Evolutionary conservation across 2,329 filamentous ascomycete genomes (phyloP).

Genomic region (Penicillium sumatraense): DNA sequence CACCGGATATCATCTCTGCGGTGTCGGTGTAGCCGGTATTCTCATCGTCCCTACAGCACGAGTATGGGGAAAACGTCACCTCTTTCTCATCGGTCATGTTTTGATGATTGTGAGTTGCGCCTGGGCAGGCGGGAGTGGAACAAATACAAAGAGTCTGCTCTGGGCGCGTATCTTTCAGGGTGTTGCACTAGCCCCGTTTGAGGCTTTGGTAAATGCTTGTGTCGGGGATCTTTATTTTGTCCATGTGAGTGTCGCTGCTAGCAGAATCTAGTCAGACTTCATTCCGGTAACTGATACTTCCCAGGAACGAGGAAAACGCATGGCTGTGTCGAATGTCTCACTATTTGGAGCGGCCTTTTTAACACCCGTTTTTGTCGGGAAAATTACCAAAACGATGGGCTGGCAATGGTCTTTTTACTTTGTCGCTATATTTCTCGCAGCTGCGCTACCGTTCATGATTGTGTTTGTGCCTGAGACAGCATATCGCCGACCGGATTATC

Average conservation of each 20-base stretch:
- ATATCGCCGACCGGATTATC: conserved; percentile 66
- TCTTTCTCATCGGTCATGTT: conserved; percentile 77
- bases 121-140: conserved; percentile 75
- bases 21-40: conserved; percentile 78
- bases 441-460: conserved; percentile 71
- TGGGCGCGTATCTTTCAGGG: conserved; percentile 85
- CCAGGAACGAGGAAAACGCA: conserved; percentile 76
- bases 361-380: conserved; percentile 88
- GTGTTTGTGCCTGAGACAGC: conserved; percentile 86
- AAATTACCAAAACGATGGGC: conserved; percentile 75
- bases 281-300: neutral
- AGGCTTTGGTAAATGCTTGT: conserved; percentile 84
- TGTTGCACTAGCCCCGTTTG: conserved; percentile 83
- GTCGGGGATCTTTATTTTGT: conserved; percentile 92
- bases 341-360: conserved; percentile 73
- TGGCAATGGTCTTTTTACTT: conserved; percentile 91
- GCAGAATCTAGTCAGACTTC: too few species aligned
- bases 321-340: conserved; percentile 78
- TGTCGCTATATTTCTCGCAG: conserved; percentile 79
- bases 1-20: conserved; percentile 86
- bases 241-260: conserved; percentile 73
- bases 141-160: conserved; percentile 72
- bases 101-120: conserved; percentile 74
- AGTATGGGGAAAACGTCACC: conserved; percentile 90
- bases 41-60: conserved; percentile 86